Evolutionary conservation across 1,284 basidiomycete species (phyloP).

Genomic region (Ganoderma multipileum): DNA sequence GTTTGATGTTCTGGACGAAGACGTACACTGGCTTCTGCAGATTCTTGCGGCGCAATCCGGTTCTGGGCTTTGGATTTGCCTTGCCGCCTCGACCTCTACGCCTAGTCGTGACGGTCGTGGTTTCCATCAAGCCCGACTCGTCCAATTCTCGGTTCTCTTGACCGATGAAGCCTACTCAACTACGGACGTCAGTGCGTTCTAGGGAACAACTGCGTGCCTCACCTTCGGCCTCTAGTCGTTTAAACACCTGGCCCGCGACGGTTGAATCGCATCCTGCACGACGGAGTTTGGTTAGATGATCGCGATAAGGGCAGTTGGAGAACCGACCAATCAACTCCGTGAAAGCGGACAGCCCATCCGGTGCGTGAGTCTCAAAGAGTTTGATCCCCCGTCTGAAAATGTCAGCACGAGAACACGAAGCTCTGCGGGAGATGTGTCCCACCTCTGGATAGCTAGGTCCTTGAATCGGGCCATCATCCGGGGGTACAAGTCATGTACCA

Average conservation of each 20-base stretch:
- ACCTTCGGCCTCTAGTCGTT: conserved; percentile 76
- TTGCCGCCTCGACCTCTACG: conserved; percentile 51
- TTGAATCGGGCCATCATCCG: conserved; percentile 67
- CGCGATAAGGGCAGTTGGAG: not conserved
- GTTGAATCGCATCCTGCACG: conserved; percentile 58
- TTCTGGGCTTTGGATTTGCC: conserved; percentile 36
- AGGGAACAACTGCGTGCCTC: not conserved
- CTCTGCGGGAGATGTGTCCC: conserved; percentile 19
- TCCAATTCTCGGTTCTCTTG: conserved; percentile 56
- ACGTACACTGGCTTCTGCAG: conserved; percentile 62
- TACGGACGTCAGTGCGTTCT: not conserved
- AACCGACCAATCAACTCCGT: conserved; percentile 62
- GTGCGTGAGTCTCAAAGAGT: conserved; percentile 59
- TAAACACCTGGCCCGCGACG: conserved; percentile 67
- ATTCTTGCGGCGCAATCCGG: conserved; percentile 51
- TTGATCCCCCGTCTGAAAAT: conserved; percentile 73
- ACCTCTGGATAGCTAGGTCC: conserved; percentile 76
- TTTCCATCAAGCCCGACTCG: conserved; percentile 55
- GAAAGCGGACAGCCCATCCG: conserved; percentile 59
- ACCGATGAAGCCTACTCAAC: conserved; percentile 62
- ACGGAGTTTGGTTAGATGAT: not conserved
- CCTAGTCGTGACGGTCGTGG: conserved; percentile 47
- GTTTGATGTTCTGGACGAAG: conserved; percentile 57
- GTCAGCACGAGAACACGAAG: conserved; percentile 8
- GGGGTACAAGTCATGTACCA: conserved; percentile 58